phyloP scores from a whole-genome alignment of 1,139 yeast species.

The Blastobotrys malaysiensis region DNA sequence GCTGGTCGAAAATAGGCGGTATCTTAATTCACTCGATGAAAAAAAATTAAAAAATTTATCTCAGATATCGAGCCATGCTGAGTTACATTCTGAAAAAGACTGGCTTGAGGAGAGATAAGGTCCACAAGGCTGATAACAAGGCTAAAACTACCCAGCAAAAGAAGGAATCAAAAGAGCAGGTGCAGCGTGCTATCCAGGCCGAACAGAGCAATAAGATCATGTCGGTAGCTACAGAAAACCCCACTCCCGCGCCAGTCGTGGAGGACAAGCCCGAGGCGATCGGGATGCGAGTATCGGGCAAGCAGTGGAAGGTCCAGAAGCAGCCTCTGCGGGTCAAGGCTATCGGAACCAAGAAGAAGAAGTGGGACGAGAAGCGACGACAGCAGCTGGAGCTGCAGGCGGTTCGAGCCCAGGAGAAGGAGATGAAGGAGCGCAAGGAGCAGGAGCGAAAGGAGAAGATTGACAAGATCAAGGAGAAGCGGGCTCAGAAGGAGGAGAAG shows the following conservation, averaged over 20 bases:
- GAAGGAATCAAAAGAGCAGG: neutral
- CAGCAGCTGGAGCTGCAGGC: slow-evolving; percentile 28
- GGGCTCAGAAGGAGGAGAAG: slow-evolving; percentile 37
- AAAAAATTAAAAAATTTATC: neutral
- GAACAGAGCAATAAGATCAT: neutral
- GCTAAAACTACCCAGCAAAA: neutral
- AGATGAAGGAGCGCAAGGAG: slow-evolving; percentile 36
- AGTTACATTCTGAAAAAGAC: slow-evolving; percentile 17
- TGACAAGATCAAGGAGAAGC: slow-evolving; percentile 32
- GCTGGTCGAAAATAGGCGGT: neutral
- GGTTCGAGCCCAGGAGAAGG: slow-evolving; percentile 33
- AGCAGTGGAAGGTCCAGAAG: slow-evolving; percentile 36
- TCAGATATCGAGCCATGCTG: slow-evolving; percentile 12
- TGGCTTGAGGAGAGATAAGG: slow-evolving; percentile 13
- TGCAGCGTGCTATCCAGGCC: neutral
- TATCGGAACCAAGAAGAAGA: slow-evolving; percentile 25
- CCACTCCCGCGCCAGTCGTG: neutral
- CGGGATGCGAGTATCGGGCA: slow-evolving; percentile 26
- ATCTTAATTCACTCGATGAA: slow-evolving; percentile 2
- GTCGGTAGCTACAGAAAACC: slow-evolving; percentile 1
- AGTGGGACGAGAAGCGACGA: slow-evolving; percentile 34
- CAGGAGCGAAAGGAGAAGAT: slow-evolving; percentile 28
- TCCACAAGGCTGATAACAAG: neutral
- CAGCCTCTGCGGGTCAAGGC: slow-evolving; percentile 29
- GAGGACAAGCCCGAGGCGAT: slow-evolving; percentile 1